Evolutionary conservation across 2,329 filamentous ascomycete genomes (phyloP), one percentile per base, ranked within the genome.

Genomic region (Scytalidium lignicola): DNA sequence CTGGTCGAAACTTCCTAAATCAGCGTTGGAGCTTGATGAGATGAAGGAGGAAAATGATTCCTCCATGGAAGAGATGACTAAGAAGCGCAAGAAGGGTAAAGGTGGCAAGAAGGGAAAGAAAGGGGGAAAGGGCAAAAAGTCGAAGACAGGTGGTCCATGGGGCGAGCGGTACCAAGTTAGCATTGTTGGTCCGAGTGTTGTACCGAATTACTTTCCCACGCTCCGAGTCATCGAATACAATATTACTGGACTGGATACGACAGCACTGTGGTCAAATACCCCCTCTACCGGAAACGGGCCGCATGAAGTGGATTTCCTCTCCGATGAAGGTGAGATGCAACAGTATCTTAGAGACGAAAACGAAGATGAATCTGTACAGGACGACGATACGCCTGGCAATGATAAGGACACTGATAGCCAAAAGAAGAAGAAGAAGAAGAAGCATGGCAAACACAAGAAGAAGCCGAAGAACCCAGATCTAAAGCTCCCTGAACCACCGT

Each of bases 151-250:
- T 18, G 91, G 91, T 3, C 78, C 80, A 53, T 95, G 82, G 70
- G 90, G 83, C 2, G 90, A 99, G 68, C 80, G 90, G 46, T 99
- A 90, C 65, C 85, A 90, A 47, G 68, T 95, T 5, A 85, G 88
- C 0, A 73, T 93, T 21, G 85, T 97, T 49, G 81, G 85, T 43
- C 88, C 92, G 0, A 97, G 91, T 63, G 74, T 99, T 32, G 88
- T 97, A 8, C 93, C 92, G 6, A 96, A 93, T 63, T 95, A 90
- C 67, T 93, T 91, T 56, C 93, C 92, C 0, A 90, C 88, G 1
- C 69, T 96, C 26, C 82, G 91, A n/a, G 78, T 99, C n/a, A 75
- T 92, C 55, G 89, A 96, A 62, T 99, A 97, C 74, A 97, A 99
- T 65, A 89, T 89, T 48, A 88, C 76, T 40, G 64, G 62, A 10